Percentiles rank a stretch among this genome's conserved stretches.
These are phyloP conservation scores for Melaleuca alternifolia DNA, from an alignment of 345 rosid genomes.

Conservation along the genomic window DNA sequence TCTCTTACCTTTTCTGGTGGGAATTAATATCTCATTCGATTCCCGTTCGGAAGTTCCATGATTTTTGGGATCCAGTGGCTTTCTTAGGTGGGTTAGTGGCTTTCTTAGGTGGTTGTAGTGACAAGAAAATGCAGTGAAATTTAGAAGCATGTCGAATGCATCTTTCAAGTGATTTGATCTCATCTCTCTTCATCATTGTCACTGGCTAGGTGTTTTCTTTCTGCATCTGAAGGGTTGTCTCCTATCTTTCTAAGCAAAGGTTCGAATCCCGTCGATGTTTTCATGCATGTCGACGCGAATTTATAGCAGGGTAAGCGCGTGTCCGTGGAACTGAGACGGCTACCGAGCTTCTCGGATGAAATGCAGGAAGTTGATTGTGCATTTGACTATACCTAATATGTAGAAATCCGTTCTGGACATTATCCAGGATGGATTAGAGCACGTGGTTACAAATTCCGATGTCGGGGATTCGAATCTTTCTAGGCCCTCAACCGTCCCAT, in stretches of 20 bases:
- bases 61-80: not conserved
- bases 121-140: not conserved
- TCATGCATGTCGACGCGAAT: not conserved
- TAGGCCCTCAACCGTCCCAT: too few relatives aligned
- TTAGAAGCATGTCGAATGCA: not conserved
- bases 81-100: not conserved
- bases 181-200: not conserved
- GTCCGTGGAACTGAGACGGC: not conserved
- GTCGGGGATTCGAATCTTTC: too few relatives aligned
- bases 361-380: not conserved
- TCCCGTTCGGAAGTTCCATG: not conserved
- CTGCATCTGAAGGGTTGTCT: not conserved
- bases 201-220: not conserved
- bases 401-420: not conserved
- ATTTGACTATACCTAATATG: not conserved
- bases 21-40: constrained; percentile 6
- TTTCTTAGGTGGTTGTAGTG: not conserved
- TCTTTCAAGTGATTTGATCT: not conserved
- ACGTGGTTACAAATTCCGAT: too few relatives aligned
- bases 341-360: not conserved
- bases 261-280: not conserved
- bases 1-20: not conserved
- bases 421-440: too few relatives aligned
- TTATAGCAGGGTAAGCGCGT: not conserved
- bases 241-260: not conserved